Base-by-base conservation (phyloP, 805 yeast species). In the Saturnispora bothae region DNA sequence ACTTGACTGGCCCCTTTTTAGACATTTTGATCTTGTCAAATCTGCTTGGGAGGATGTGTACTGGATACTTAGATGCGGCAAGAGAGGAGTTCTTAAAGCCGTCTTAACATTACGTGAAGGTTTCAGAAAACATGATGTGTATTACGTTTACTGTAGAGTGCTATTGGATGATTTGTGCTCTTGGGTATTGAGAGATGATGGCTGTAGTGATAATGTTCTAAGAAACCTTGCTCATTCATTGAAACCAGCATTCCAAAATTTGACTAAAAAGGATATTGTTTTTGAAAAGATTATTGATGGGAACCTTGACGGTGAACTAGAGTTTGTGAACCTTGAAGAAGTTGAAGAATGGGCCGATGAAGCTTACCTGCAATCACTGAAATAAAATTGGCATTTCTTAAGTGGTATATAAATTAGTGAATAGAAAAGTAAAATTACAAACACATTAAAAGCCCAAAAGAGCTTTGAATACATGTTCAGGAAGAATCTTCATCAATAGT, bases 51-150 rank as follows among this genome's bases (percentile, higher is more conserved):
- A 73, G 26, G 95, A 83, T 53, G 83, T 77, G 0, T 73, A 79
- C 45, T 65, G 64, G 36, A 62, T 76, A 3, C 60, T 92, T 33
- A 56, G 79, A 37, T 73, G 71, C 20, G 96, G 96, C 2, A 78
- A 77, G 49, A 63, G 82, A 34, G 66, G 70, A 12, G 68, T 88
- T 0, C 60, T 86, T 26, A 70, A 72, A 46, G 62, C 70, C 1
- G 52, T 89, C 18, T 59, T 86, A 22, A 73, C 70, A 6, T 57
- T 76, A 13, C 70, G 82, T 46, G 89, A 82, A 52, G 59, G 82
- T 9, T 88, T 88, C 57, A 67, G 95, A 42, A 80, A 63, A 52
- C 94, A 85, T 52, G 94, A 85, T 50, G 69, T 80, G 16, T 85
- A 85, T 54, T 83, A 85, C 52, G 85, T 84, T 5, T 88, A 88